These are phyloP conservation scores for Penicillium desertorum DNA, from an alignment of 495 filamentous ascomycete genomes.

Conservation along the genomic window DNA sequence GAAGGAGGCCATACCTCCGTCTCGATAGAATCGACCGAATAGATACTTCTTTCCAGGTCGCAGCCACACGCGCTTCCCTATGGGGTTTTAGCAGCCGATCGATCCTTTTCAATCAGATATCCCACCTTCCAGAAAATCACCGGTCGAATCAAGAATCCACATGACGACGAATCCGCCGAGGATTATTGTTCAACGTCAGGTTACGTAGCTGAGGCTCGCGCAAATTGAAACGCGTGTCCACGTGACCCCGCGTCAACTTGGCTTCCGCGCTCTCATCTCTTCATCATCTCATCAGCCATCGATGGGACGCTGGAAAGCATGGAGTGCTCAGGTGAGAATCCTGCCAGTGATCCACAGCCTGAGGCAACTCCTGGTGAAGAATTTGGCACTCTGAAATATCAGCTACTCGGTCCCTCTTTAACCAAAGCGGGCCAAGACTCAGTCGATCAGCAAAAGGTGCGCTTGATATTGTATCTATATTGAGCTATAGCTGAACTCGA, in stretches of 20 bases:
- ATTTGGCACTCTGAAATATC: slow-evolving; percentile 61
- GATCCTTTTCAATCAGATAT: not conserved
- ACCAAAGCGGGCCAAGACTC: slow-evolving; percentile 92
- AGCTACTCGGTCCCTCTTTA: slow-evolving; percentile 85
- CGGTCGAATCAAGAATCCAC: slow-evolving; percentile 51
- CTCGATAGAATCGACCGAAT: slow-evolving; percentile 64
- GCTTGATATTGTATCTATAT: not conserved
- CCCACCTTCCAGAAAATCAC: slow-evolving; percentile 45
- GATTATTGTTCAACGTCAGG: slow-evolving; percentile 7
- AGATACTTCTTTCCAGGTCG: slow-evolving; percentile 79
- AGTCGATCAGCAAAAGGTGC: slow-evolving; percentile 87
- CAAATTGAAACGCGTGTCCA: slow-evolving; percentile 39
- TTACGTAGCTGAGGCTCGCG: slow-evolving; percentile 18
- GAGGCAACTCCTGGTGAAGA: slow-evolving; percentile 20
- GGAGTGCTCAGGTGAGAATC: slow-evolving; percentile 26
- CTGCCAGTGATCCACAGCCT: slow-evolving; percentile 15
- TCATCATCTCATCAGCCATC: slow-evolving; percentile 18
- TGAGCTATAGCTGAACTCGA: slow-evolving; percentile 2
- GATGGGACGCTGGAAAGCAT: slow-evolving; percentile 25
- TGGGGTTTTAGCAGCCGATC: slow-evolving; percentile 20
- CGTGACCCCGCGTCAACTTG: slow-evolving; percentile 35
- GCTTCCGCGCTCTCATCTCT: slow-evolving; percentile 5
- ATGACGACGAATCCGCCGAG: slow-evolving; percentile 25
- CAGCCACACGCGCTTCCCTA: slow-evolving; percentile 77
- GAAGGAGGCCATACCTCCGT: slow-evolving; percentile 36